Evolutionary conservation across 257 asterid genomes (phyloP).

Genomic region (Gentiana dahurica): DNA sequence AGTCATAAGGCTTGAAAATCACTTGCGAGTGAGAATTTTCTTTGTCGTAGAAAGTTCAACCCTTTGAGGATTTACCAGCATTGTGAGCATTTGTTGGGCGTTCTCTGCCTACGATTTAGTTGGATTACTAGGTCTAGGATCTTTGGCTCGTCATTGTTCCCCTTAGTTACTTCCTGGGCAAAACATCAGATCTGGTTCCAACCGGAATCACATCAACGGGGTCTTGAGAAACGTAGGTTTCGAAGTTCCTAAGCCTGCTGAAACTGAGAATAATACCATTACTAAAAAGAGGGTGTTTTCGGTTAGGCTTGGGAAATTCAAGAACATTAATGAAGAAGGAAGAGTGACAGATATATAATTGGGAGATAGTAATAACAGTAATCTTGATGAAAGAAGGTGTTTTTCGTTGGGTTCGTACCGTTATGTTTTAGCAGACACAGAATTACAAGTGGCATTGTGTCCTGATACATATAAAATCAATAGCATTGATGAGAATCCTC

Average conservation of each 20-base stretch:
- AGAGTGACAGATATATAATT: slow-evolving; percentile 11
- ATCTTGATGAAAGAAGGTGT: slow-evolving; percentile 55
- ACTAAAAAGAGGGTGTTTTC: slow-evolving; percentile 27
- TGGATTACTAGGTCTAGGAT: no score
- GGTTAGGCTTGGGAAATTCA: slow-evolving; percentile 47
- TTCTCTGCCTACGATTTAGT: no score
- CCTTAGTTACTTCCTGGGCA: no score
- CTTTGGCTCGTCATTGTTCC: no score
- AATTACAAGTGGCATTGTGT: slow-evolving; percentile 34
- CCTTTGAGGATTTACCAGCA: no score
- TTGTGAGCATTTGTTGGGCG: no score
- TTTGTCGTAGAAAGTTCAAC: no score
- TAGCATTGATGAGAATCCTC: slow-evolving; percentile 5
- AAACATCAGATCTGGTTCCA: no score
- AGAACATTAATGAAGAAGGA: slow-evolving; percentile 16
- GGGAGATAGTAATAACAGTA: slow-evolving; percentile 18
- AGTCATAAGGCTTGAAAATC: no score
- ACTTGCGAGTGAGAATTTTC: no score
- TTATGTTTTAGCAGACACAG: slow-evolving; percentile 28
- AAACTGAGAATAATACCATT: slow-evolving; percentile 12
- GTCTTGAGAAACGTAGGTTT: slow-evolving; percentile 7
- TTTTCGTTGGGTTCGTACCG: slow-evolving; percentile 60
- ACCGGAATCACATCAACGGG: no score
- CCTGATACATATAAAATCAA: neutral
- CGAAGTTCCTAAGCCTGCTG: slow-evolving; percentile 1